Evolutionary conservation across 2,329 filamentous ascomycete genomes (phyloP), one percentile per base, ranked within the genome.

Genomic region (Thermochaetoides dissita): DNA sequence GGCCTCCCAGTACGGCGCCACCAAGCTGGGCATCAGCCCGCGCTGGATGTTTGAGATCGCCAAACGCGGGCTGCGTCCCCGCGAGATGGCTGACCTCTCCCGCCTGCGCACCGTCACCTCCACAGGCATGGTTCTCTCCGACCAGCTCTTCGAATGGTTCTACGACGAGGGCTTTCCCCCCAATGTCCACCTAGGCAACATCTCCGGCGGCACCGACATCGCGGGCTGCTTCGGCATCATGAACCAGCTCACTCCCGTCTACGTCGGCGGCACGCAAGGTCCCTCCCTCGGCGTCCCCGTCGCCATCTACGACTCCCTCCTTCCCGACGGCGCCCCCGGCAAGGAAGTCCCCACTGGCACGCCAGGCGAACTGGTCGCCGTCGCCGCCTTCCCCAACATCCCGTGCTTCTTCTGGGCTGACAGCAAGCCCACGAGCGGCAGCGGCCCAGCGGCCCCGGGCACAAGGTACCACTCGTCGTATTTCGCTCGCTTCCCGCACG

Each of bases 91-190:
- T 1, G 73, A 89, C 51, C 60, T 93, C 30, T 74, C 71, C 7
- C 61, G 59, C 6, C 64, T 93, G 28, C 63, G 65, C 29, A 59
- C 67, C 3, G 81, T 89, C 30, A 76, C 70, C 1, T 80, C 74
- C 40, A 93, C 85, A 0, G 85, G 85, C 3, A 89, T 89, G 83
- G 84, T 91, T 0, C 68, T 91, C 3, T 76, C 81, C 0, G 76
- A 87, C 38, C 73, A 80, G 34, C 65, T 85, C 31, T 89, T 87
- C 55, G 78, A 86, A 55, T 93, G 85, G 84, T 66, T 83, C 67
- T 63, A 88, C 56, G 79, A 85, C 50, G 62, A 67, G 7, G 83
- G 69, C 0, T 93, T 93, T 56, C 81, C 83, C 0, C 47, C 65
- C 0, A 63, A 67, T 37, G 72, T 79, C 0, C 83, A 86, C 24